These are phyloP conservation scores for Annona squamosa DNA, from an alignment of 164 flowering plant species.

Conservation along the genomic window DNA sequence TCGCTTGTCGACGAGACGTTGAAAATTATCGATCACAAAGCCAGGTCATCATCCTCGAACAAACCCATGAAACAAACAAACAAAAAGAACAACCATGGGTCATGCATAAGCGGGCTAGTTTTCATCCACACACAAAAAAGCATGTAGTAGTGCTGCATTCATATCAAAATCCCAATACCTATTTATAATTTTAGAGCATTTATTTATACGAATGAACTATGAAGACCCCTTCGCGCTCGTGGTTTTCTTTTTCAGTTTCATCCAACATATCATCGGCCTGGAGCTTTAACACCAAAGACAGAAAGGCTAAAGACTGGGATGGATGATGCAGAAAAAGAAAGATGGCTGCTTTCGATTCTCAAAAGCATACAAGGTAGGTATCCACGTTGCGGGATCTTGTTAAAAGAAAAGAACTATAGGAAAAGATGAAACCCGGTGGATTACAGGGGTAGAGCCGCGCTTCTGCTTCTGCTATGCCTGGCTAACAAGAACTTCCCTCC, in stretches of 20 bases:
- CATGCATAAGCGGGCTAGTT: no score
- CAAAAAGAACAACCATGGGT: no score
- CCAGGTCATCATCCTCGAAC: no score
- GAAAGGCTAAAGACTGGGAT: neutral
- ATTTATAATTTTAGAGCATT: no score
- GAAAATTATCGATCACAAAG: no score
- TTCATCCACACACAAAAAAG: no score
- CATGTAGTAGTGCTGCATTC: no score
- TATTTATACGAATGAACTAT: no score
- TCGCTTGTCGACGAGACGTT: no score
- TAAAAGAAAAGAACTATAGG: neutral
- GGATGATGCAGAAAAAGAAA: neutral
- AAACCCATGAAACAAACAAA: no score
- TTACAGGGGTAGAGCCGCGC: constrained; percentile 36
- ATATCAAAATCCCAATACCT: no score
- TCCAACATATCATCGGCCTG: neutral
- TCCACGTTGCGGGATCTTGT: constrained; percentile 6
- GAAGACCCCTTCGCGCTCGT: neutral
- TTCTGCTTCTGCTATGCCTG: constrained; percentile 27
- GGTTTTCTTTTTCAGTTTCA: neutral
- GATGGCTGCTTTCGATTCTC: neutral
- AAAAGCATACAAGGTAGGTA: constrained; percentile 2
- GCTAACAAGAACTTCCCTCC: constrained; percentile 30
- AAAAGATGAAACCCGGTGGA: neutral
- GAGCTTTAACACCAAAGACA: no score